These are phyloP conservation scores for Melocanna baccifera DNA, from an alignment of 176 grass and related monocot species.

Conservation along the genomic window DNA sequence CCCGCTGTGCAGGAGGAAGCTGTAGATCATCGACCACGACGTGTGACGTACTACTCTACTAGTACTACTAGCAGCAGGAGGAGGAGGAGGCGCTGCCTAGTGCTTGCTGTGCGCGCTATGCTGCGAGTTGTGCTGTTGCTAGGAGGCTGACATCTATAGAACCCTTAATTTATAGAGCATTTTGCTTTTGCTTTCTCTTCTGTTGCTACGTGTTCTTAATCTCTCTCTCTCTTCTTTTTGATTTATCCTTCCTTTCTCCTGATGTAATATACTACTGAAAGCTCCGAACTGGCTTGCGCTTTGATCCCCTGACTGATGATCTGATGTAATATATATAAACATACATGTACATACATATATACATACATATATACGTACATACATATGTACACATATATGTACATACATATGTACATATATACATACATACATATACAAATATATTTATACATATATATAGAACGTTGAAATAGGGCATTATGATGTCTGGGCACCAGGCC, in stretches of 20 bases:
- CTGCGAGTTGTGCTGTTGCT: slow-evolving; percentile 5
- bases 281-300: slow-evolving; percentile 31
- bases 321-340: slow-evolving; percentile 27
- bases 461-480: too few species aligned
- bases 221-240: slow-evolving; percentile 25
- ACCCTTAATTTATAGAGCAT: slow-evolving; percentile 50
- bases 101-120: slow-evolving; percentile 8
- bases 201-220: neutral
- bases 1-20: slow-evolving; percentile 72
- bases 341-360: too few species aligned
- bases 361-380: too few species aligned
- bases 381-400: too few species aligned
- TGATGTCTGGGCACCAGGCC: too few species aligned
- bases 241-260: slow-evolving; percentile 2
- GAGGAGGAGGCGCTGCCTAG: slow-evolving; percentile 1
- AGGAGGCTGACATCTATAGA: slow-evolving; percentile 60
- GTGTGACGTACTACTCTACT: neutral
- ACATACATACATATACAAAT: too few species aligned
- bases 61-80: neutral
- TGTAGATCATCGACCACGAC: slow-evolving; percentile 16
- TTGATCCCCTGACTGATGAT: slow-evolving; percentile 12
- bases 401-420: neutral
- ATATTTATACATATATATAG: too few species aligned
- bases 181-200: slow-evolving; percentile 7
- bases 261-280: slow-evolving; percentile 39